Evolutionary conservation across 192 early-diverging fungal species (phyloP), one percentile per base, ranked within the genome.

Genomic region (Umbelopsis isabellina): DNA sequence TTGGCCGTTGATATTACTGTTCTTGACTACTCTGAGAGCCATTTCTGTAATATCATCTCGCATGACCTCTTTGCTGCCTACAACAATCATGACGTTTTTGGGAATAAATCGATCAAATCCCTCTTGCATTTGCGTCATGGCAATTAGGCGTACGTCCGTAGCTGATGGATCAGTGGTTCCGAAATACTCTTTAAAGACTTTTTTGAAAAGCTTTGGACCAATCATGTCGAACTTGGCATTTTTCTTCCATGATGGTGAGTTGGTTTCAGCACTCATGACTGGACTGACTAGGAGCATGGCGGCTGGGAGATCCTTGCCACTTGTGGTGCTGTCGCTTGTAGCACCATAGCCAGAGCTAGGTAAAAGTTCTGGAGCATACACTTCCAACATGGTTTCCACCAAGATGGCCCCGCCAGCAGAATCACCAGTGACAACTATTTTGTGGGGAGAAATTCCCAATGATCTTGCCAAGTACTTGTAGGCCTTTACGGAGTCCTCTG

Each of bases 341-440:
- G 47, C 21, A 46, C 68, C 30, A 7, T 25, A 21, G 6, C 13
- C 11, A 22, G 13, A 1, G 3, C 27, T 41, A 4, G 21, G 15
- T 0, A 76, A 10, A 13, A 71, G n/a, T 10, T 49, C 51, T 9
- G 77, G 77, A 20, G 68, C 69, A 46, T 75, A 58, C 0, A 50
- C 61, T 3, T 58, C 64, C 8, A 65, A 69, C 22, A 79, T 51
- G 3, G 61, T 68, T 70, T 79, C 77, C 33, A 79, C 51, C 10
- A 44, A 23, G 15, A 79, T 20, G 4, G 68, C 72, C 65, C 65
- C 77, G 12, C 77, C 77, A 23, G 72, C 52, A 46, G 77, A 79
- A 47, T 79, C 77, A 16, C 77, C 77, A 33, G 69, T 71, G n/a
- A 70, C 35, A 18, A 79, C 71, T 10, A 79, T 65, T 69, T 79